phyloP scores from a whole-genome alignment of 2,329 filamentous ascomycete species.

The Tolypocladium guangdongense region DNA sequence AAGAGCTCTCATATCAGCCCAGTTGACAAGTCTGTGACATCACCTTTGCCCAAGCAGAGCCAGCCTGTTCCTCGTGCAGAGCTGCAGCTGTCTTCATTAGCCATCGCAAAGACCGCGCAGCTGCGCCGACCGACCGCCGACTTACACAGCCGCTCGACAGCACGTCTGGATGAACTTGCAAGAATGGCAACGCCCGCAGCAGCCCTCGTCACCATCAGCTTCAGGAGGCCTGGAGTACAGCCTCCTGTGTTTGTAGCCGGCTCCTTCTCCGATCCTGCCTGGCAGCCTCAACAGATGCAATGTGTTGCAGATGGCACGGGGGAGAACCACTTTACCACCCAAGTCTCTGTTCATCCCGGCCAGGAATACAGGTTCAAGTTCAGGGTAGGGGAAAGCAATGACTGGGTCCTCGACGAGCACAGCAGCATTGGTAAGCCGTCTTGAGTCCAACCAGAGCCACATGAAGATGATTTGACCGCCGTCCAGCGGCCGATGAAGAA shows the following conservation, averaged over 20 bases:
- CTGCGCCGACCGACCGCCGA: neutral
- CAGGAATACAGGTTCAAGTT: constrained; percentile 67
- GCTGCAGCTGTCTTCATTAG: neutral
- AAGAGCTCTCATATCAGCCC: neutral
- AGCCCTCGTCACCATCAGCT: constrained; percentile 46
- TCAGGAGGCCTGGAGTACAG: constrained; percentile 44
- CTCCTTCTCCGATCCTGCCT: constrained; percentile 55
- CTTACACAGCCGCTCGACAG: neutral
- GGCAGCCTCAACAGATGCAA: constrained; percentile 58
- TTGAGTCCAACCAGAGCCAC: neutral
- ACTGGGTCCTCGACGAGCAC: constrained; percentile 59
- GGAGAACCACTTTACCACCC: constrained; percentile 47
- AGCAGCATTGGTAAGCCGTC: constrained; percentile 42
- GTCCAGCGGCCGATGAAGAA: constrained; percentile 1
- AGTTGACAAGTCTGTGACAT: neutral
- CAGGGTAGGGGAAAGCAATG: constrained; percentile 52
- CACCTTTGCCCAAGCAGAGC: neutral
- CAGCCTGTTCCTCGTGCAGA: neutral
- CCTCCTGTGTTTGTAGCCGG: constrained; percentile 64
- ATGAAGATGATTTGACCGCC: neutral
- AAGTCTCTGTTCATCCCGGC: constrained; percentile 41
- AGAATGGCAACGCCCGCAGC: constrained; percentile 11
- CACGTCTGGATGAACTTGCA: neutral
- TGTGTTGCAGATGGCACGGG: constrained; percentile 36
- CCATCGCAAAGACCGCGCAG: neutral